phyloP scores from a whole-genome alignment of 2,329 filamentous ascomycete genomes.

The Epichloe sp. region DNA sequence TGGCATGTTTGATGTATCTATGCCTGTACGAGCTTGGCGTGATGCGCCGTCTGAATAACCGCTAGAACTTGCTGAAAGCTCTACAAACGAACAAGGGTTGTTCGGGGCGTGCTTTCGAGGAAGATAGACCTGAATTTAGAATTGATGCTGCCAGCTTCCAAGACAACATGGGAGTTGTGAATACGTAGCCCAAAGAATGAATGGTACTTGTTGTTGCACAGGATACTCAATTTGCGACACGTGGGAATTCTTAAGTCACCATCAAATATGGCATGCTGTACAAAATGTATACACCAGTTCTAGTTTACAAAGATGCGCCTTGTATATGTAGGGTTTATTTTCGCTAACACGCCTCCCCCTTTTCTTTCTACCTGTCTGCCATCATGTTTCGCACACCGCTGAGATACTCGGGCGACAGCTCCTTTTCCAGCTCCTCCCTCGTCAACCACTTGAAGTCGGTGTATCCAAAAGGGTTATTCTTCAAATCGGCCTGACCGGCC shows the following conservation, averaged over 20 bases:
- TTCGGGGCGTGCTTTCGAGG: background rate
- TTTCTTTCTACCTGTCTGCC: constrained; percentile 47
- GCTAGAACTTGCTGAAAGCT: background rate
- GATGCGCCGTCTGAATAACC: background rate
- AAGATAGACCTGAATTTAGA: background rate
- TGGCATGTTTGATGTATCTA: background rate
- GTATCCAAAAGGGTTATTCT: constrained; percentile 56
- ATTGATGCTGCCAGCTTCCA: background rate
- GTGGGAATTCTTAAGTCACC: background rate
- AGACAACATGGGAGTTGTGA: background rate
- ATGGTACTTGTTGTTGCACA: background rate
- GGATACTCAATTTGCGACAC: background rate
- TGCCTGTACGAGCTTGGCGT: background rate
- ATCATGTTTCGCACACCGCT: constrained; percentile 70
- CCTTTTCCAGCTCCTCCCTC: constrained; percentile 68
- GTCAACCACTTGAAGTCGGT: constrained; percentile 86
- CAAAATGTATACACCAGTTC: constrained; percentile 1
- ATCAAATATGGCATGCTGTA: background rate
- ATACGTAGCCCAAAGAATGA: too few relatives aligned
- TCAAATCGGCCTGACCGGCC: constrained; percentile 82
- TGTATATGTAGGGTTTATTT: too few relatives aligned
- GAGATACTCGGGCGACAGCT: constrained; percentile 58
- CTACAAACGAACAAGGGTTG: too few relatives aligned
- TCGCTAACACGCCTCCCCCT: too few relatives aligned
- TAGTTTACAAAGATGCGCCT: constrained; percentile 1